These are phyloP conservation scores for Polytrichum formosum DNA, from an alignment of 225 moss, liverwort and hornwort genomes.

Conservation along the genomic window DNA sequence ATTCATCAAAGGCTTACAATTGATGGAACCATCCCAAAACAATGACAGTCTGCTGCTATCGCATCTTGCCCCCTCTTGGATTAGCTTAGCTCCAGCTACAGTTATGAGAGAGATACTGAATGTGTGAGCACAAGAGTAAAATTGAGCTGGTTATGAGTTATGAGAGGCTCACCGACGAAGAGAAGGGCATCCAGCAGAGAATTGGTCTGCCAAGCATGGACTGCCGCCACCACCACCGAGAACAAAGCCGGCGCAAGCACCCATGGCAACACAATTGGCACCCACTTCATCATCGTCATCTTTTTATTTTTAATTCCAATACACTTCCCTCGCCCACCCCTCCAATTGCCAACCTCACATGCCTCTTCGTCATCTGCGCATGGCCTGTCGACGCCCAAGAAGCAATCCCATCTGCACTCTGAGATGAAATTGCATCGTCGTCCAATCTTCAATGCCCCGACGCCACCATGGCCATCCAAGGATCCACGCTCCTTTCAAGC, in stretches of 20 bases:
- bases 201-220: slow-evolving; percentile 51
- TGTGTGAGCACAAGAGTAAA: not conserved
- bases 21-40: not conserved
- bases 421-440: too few relatives aligned
- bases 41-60: slow-evolving; percentile 7
- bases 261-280: slow-evolving; percentile 53
- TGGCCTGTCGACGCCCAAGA: too few relatives aligned
- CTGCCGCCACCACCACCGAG: slow-evolving; percentile 55
- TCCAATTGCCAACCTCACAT: too few relatives aligned
- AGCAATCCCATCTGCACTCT: too few relatives aligned
- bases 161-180: slow-evolving; percentile 38
- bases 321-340: too few relatives aligned
- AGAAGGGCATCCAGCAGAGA: slow-evolving; percentile 47
- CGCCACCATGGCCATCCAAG: too few relatives aligned
- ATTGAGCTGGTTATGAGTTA: not conserved
- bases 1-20: not conserved
- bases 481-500: too few relatives aligned
- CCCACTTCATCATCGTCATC: slow-evolving; percentile 19
- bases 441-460: too few relatives aligned
- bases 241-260: slow-evolving; percentile 48
- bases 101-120: not conserved
- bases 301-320: slow-evolving; percentile 7
- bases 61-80: not conserved
- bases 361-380: too few relatives aligned
- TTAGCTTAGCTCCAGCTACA: not conserved